phyloP scores from a whole-genome alignment of 192 early-diverging fungal species.

The Spinellus fusiger region DNA sequence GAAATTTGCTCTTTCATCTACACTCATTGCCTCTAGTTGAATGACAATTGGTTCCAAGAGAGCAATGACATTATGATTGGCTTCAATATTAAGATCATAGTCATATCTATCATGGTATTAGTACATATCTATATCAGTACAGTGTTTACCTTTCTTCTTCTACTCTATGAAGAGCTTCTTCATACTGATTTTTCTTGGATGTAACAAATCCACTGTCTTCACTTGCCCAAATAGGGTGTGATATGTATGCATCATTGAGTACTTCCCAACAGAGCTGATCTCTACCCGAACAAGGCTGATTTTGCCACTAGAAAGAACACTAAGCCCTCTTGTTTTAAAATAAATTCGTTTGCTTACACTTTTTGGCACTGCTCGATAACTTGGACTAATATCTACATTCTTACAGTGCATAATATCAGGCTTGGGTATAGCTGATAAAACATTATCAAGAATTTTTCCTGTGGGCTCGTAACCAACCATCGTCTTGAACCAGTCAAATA shows the following conservation, averaged over 20 bases:
- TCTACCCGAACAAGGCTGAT: conserved; percentile 79
- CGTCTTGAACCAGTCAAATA: conserved; percentile 94
- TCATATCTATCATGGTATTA: conserved; percentile 50
- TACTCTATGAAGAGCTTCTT: conserved; percentile 91
- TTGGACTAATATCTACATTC: conserved; percentile 51
- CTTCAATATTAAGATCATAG: conserved; percentile 96
- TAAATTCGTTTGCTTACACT: conserved; percentile 37
- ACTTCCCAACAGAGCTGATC: conserved; percentile 90
- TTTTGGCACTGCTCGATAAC: conserved; percentile 64
- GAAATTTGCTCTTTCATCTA: conserved; percentile 70
- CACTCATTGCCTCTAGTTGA: conserved; percentile 71
- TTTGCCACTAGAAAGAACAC: conserved; percentile 33
- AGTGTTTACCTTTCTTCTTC: conserved; percentile 81
- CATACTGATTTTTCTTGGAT: conserved; percentile 87
- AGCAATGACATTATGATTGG: conserved; percentile 84
- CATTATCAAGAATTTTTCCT: conserved; percentile 59
- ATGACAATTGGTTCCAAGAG: conserved; percentile 86
- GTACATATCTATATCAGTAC: background rate
- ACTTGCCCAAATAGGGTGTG: conserved; percentile 86
- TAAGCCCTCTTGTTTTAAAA: background rate
- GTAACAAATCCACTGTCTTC: conserved; percentile 87
- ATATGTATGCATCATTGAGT: conserved; percentile 94
- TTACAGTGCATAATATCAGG: conserved; percentile 57
- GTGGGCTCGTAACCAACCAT: conserved; percentile 80
- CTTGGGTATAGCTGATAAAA: conserved; percentile 51